These are phyloP conservation scores for Chlamydomonas schloesseri DNA, from an alignment of 139 green algal species.

Conservation along the genomic window DNA sequence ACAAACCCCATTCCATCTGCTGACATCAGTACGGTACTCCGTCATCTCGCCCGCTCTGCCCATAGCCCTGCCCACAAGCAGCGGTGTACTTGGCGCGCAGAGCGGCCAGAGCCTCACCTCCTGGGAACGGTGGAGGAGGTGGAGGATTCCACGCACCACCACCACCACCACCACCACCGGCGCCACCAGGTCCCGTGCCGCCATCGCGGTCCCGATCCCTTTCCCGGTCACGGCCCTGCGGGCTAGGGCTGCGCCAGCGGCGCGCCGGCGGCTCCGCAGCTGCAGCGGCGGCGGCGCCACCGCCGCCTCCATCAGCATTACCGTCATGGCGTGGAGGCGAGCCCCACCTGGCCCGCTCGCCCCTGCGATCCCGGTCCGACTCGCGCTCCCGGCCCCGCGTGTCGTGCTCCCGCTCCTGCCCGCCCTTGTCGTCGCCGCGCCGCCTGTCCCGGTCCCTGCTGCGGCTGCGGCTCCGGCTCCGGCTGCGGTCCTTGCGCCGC, in stretches of 20 bases:
- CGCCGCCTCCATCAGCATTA: neutral
- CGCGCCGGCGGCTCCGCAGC: neutral
- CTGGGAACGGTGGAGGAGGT: neutral
- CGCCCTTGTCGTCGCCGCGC: neutral
- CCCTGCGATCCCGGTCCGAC: neutral
- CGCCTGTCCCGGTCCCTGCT: neutral
- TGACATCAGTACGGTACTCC: too few species aligned
- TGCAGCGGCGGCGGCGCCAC: neutral
- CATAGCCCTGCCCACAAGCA: too few species aligned
- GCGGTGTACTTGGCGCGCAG: too few species aligned
- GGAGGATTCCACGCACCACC: neutral
- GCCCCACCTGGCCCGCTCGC: neutral
- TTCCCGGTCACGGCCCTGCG: neutral
- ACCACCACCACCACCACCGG: neutral
- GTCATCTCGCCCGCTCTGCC: too few species aligned
- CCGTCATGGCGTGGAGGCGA: neutral
- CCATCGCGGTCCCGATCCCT: neutral
- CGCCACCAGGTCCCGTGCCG: neutral
- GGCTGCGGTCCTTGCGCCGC: neutral
- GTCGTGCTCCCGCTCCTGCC: too few species aligned
- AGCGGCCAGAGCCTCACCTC: too few species aligned
- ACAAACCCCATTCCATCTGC: too few species aligned
- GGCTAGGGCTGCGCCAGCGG: conserved; percentile 27
- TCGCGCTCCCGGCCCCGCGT: neutral
- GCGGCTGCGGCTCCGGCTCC: conserved; percentile 12